Conservation (phyloP, 495 filamentous ascomycete species). For the Thermothielavioides terrestris region DNA sequence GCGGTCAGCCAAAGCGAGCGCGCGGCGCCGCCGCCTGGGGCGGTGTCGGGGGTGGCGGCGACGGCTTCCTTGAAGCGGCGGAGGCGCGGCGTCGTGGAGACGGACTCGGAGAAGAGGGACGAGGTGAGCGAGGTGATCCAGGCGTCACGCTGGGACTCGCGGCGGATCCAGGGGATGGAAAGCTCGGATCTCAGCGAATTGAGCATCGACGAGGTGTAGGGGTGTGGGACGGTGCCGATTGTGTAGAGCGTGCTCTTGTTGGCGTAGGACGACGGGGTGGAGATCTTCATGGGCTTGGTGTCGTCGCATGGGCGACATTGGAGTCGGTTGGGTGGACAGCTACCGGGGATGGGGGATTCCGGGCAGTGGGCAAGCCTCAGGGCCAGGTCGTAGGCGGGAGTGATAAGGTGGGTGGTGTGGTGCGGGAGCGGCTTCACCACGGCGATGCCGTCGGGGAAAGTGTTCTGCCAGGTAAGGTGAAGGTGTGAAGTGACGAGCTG, state of each 20-base stretch:
- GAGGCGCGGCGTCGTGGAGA: slow-evolving; percentile 54
- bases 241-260: slow-evolving; percentile 62
- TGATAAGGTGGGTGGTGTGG: slow-evolving; percentile 61
- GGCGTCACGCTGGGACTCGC: slow-evolving; percentile 63
- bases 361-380: slow-evolving; percentile 65
- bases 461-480: slow-evolving; percentile 74
- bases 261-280: slow-evolving; percentile 48
- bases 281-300: slow-evolving; percentile 46
- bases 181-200: slow-evolving; percentile 41
- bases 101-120: slow-evolving; percentile 51
- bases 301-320: slow-evolving; percentile 66
- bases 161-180: slow-evolving; percentile 60
- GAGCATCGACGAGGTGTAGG: slow-evolving; percentile 69
- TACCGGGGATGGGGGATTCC: slow-evolving; percentile 55
- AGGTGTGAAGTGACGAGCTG: slow-evolving; percentile 78
- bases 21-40: slow-evolving; percentile 15
- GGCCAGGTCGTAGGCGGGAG: slow-evolving; percentile 62
- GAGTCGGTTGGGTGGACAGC: slow-evolving; percentile 77
- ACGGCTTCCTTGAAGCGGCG: slow-evolving; percentile 75
- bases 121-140: slow-evolving; percentile 73
- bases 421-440: slow-evolving; percentile 69
- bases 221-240: slow-evolving; percentile 83
- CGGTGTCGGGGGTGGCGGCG: slow-evolving; percentile 29
- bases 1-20: slow-evolving; percentile 75
- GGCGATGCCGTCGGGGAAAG: slow-evolving; percentile 63